Conservation (phyloP, 2,329 filamentous ascomycete species). For the Pyricularia grisea region DNA sequence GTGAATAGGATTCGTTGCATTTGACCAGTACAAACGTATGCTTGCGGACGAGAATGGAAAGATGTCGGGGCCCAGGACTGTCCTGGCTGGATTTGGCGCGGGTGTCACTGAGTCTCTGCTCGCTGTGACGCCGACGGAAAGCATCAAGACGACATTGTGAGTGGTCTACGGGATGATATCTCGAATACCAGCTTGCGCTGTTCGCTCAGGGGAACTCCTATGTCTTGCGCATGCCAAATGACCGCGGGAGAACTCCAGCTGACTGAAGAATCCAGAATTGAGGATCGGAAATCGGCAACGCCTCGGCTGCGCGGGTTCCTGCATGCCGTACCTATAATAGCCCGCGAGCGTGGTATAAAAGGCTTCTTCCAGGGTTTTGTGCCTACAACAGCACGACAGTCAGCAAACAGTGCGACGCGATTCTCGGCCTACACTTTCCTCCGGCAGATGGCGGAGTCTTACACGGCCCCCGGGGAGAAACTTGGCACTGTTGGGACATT, state of each 20-base stretch:
- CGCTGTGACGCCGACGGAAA: conserved; percentile 94
- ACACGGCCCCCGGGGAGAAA: conserved; percentile 91
- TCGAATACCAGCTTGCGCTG: not conserved
- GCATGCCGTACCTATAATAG: conserved; percentile 80
- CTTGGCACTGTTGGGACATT: conserved; percentile 83
- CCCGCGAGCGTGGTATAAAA: conserved; percentile 73
- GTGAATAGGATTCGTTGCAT: conserved; percentile 72
- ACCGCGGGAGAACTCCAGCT: not conserved
- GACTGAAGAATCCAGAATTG: conserved; percentile 52
- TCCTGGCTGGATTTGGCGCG: conserved; percentile 87
- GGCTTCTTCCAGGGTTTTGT: conserved; percentile 98
- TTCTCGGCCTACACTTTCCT: conserved; percentile 88
- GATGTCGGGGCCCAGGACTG: conserved; percentile 81
- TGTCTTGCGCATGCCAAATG: not conserved
- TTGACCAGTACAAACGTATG: conserved; percentile 84
- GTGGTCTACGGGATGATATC: conserved; percentile 9
- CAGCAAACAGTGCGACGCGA: conserved; percentile 84
- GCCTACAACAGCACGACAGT: conserved; percentile 88
- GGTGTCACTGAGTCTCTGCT: conserved; percentile 89
- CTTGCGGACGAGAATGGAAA: conserved; percentile 79
- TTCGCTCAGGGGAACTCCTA: not conserved
- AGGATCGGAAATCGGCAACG: conserved; percentile 79
- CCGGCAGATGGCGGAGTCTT: conserved; percentile 84
- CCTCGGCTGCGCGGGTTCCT: conserved; percentile 88
- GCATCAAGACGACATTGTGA: conserved; percentile 91